phyloP scores from a whole-genome alignment of 306 rosid genomes.

The Acacia acuminata region DNA sequence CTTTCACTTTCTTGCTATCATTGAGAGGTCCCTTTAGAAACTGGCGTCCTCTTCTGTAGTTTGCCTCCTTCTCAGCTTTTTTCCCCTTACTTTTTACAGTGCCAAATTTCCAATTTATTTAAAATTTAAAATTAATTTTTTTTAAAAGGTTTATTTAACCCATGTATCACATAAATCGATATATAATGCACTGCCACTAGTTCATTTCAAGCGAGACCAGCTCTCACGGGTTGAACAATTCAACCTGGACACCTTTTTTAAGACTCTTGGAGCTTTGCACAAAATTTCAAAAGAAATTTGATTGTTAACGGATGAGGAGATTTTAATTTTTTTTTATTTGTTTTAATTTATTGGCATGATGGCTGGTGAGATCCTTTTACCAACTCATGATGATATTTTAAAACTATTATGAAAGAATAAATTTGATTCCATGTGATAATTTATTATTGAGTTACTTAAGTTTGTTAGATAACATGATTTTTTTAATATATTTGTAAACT shows the following conservation, averaged over 20 bases:
- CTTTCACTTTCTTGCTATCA: background rate
- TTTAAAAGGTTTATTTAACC: background rate
- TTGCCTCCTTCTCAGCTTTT: background rate
- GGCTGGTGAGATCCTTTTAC: no score
- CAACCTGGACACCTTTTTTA: background rate
- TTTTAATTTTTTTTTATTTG: no score
- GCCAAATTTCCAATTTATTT: background rate
- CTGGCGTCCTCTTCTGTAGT: background rate
- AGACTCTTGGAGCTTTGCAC: background rate
- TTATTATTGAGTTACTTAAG: no score
- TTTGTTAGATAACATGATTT: no score
- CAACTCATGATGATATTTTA: no score
- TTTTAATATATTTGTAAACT: no score
- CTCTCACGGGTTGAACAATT: background rate
- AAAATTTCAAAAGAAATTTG: background rate
- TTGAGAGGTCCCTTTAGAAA: slow-evolving; percentile 30
- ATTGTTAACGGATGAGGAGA: no score
- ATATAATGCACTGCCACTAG: background rate
- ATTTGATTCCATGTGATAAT: no score
- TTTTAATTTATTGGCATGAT: no score
- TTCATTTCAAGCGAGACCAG: background rate
- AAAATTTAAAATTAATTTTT: no score
- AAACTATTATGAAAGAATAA: no score
- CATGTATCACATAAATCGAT: background rate
- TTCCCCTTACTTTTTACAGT: background rate